A percentile compares a stretch with the other conserved stretches of the same genome.
Evolutionary conservation across 345 rosid species (phyloP).

Genomic region (Viola odorata): DNA sequence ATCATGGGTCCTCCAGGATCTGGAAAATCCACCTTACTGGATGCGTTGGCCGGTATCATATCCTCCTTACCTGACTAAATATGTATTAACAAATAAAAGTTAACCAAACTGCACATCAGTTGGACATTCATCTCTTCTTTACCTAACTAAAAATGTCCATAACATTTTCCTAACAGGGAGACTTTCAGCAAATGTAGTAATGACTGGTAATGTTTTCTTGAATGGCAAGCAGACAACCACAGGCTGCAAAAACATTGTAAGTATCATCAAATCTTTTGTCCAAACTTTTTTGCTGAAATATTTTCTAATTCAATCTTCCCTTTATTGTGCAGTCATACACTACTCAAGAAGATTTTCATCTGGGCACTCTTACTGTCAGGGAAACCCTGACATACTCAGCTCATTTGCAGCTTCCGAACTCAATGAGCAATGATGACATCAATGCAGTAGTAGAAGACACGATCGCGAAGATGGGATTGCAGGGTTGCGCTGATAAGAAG

Average conservation of each 20-base stretch:
- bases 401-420: conserved; percentile 20
- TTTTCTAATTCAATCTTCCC: not conserved
- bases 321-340: conserved; percentile 18
- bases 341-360: conserved; percentile 20
- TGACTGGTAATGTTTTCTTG: conserved; percentile 22
- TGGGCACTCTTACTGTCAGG: conserved; percentile 28
- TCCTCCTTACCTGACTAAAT: too few species aligned
- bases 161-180: conserved; percentile 18
- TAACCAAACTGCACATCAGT: too few species aligned
- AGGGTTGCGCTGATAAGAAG: conserved; percentile 21
- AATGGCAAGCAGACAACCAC: conserved; percentile 18
- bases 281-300: not conserved
- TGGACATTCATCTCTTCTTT: too few species aligned
- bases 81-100: too few species aligned
- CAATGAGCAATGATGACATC: conserved; percentile 15
- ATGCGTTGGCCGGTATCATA: conserved; percentile 15
- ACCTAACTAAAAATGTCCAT: not conserved
- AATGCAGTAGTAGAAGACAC: conserved; percentile 15
- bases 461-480: conserved; percentile 29
- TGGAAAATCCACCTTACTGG: conserved; percentile 23
- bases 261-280: conserved; percentile 2
- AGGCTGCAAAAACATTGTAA: conserved; percentile 19
- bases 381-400: conserved; percentile 39
- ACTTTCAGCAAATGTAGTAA: conserved; percentile 17
- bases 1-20: conserved; percentile 30